Base-by-base conservation (phyloP, 345 rosid species). In the Euphorbia tirucalli region DNA sequence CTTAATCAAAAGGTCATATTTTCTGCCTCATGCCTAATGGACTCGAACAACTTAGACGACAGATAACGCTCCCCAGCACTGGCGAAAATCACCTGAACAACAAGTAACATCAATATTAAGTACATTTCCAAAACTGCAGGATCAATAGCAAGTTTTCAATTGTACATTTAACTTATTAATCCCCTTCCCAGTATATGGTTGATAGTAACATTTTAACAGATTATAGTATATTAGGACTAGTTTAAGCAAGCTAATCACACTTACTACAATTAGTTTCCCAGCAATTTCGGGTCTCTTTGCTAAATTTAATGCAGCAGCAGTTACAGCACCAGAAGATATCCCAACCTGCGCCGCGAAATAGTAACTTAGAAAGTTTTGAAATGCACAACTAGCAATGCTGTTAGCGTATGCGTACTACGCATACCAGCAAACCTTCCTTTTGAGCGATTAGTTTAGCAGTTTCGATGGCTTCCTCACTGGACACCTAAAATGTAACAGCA, bases 261-360 rank as follows among this genome's bases (percentile, higher is more conserved):
- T 84, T 85, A 88, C 97, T 65, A 88, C 93, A 21, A 93, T 85
- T 66, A 93, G 89, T 83, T 91, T 93, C 59, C 98, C 98, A 0
- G 88, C 93, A 59, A 84, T 83, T 84, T 93, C 97, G 30, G 90
- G 93, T 71, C 83, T 84, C 87, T 89, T 91, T n/a, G 98, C 97
- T 58, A 88, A 79, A 75, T 81, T 86, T 43, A 91, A 81, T 54
- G 94, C 98, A 35, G 97, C 96, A 7, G 90, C 88, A 0, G 98
- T 82, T 5, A 90, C 93, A 11, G 91, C 97, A 74, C 98, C 98
- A 0, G 98, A 93, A 70, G 98, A 93, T 77, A 93, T 91, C 63
- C 98, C 98, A 35, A 89, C 96, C 97, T 93, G 9, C n/a, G n/a
- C n/a, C n/a, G n/a, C n/a, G n/a, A n/a, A n/a, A n/a, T n/a, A n/a